Evolutionary conservation across 805 yeast genomes (phyloP), one percentile per base, ranked within the genome.

Genomic region (Ogataea kodamae): DNA sequence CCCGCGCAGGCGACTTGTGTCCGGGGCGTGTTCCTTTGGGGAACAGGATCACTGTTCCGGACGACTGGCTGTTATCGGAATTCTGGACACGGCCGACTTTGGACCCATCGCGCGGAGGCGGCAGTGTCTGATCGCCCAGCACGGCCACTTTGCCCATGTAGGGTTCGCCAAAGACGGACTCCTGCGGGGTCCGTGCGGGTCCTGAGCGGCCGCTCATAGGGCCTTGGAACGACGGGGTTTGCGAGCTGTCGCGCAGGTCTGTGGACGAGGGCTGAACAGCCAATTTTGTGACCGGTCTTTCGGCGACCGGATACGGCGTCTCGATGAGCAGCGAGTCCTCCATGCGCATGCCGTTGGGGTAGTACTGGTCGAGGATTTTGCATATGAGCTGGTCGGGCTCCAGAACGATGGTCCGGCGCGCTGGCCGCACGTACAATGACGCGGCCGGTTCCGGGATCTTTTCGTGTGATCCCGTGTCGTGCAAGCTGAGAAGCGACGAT

Each of bases 321-420:
- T 72, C 83, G 9, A 82, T 67, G 2, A 81, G 54, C 18, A 83
- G 64, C 0, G 90, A 81, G 30, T 81, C 86, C 11, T 62, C 59
- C 68, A 80, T 71, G 2, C 55, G 44, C 88, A 81, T 83, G 0
- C 87, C 86, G n/a, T 62, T 53, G 0, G 88, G 85, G 50, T 62
- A 83, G 46, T 68, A 71, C 13, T 61, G 61, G 39, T 82, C 88
- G 6, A 84, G 45, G 0, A 81, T 46, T 7, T 60, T 56, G 74
- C 78, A 76, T 1, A 84, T 74, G 12, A 62, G 55, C 30, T 69
- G 72, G 49, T 83, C 90, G 0, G 92, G 85, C 37, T 74, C 78
- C 4, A 79, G 33, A 2, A 43, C 38, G 9, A 35, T 24, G 9
- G 25, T 33, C 13, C 26, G 23, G 15, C 22, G 22, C 15, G 29